phyloP scores from a whole-genome alignment of 441 rosid species.

The Syzygium syzygioides region DNA sequence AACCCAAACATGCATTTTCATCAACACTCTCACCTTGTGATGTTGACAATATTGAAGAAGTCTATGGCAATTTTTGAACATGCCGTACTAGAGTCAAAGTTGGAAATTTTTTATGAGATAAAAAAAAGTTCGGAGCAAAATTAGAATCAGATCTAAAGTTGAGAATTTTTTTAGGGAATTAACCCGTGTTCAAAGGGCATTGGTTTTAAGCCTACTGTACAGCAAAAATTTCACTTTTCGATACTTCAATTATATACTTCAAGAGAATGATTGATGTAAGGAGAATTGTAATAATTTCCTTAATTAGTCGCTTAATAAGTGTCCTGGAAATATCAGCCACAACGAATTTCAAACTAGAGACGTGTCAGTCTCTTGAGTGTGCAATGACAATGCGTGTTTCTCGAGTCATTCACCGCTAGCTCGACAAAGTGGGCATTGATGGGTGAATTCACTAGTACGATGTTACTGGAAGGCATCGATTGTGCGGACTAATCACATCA shows the following conservation, averaged over 20 bases:
- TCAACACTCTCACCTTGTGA: too few species aligned
- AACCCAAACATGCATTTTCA: too few species aligned
- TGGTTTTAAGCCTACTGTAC: neutral
- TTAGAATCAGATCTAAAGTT: too few species aligned
- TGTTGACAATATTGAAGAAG: too few species aligned
- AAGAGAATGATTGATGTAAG: neutral
- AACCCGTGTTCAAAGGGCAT: neutral
- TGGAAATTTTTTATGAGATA: too few species aligned
- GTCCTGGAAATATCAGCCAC: neutral
- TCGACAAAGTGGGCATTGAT: neutral
- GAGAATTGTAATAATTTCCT: neutral
- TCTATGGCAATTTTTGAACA: too few species aligned
- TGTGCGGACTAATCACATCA: neutral
- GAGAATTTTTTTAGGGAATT: too few species aligned
- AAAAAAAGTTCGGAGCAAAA: too few species aligned
- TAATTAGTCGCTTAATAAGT: neutral
- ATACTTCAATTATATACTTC: too few species aligned
- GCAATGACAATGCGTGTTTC: neutral
- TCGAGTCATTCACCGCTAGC: neutral
- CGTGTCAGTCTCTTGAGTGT: neutral
- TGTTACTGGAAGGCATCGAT: fast-evolving
- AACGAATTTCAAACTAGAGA: neutral
- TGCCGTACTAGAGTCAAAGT: too few species aligned
- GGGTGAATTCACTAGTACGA: neutral
- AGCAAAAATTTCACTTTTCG: neutral